Base-by-base conservation (phyloP, 2,329 filamentous ascomycete species). In the Penicillium sp. region DNA sequence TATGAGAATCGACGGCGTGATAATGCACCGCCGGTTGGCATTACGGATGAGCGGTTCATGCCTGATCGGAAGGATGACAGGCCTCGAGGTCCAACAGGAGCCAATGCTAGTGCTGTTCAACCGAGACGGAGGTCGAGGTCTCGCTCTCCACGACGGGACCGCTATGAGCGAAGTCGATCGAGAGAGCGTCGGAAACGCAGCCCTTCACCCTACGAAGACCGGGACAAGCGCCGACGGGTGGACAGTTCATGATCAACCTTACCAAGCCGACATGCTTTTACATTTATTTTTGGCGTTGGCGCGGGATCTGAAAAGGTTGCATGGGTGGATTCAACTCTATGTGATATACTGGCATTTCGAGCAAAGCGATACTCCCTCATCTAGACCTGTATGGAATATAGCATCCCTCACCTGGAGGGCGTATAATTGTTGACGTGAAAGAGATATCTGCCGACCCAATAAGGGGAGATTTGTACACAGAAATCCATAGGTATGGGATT, bases 81-180 rank as follows among this genome's bases (percentile, higher is more conserved):
- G 33, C 58, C 63, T 6, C 57, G 54, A 38, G 70, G 70, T 7
- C 70, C 72, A 8, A 75, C 70, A 3, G 75, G 75, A 29, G 74
- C 75, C 6, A 77, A 77, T 66, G 72, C 73, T 24, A 72, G 69
- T 53, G 63, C 59, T 25, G 66, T 77, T 20, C 66, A 67, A 33
- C 63, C 69, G 45, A 63, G 72, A 46, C 63, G 59, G 44, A 65
- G 64, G 31, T 68, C 67, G 6, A 60, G 63, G 29, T 70, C 69
- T 18, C 68, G 72, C 50, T 83, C 81, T n/a, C 80, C 63, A 4
- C 69, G 78, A 44, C 61, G 62, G 53, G 66, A 62, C 13, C 65
- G 71, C 37, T 73, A 81, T 41, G 60, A 59, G 44, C 58, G 63
- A 41, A 80, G 82, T 35, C 69, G 72, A 13, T 65, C 62, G 18